Conservation (phyloP, 164 flowering plant genomes). For the Vitis cinerea region DNA sequence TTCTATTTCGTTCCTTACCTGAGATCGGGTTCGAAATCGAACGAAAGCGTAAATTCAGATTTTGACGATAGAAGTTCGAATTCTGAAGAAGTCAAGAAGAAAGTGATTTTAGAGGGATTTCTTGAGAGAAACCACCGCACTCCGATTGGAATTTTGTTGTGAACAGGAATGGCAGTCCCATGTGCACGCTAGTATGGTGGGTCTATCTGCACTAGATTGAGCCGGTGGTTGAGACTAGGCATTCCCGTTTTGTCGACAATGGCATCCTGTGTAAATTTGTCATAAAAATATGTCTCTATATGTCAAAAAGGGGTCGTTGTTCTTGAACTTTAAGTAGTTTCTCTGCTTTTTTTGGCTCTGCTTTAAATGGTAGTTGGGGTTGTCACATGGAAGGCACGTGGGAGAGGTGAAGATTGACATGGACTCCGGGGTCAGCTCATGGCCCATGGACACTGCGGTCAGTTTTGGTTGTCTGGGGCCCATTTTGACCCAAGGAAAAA, state of each 20-base stretch:
- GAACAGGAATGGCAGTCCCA: not conserved
- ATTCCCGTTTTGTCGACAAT: not conserved
- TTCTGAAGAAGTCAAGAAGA: slow-evolving; percentile 51
- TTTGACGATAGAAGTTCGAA: slow-evolving; percentile 9
- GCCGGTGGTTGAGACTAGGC: not conserved
- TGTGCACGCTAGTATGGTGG: slow-evolving; percentile 1
- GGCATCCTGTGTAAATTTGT: slow-evolving; percentile 15
- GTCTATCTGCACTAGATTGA: not conserved
- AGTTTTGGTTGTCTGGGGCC: no score
- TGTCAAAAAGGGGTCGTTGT: no score
- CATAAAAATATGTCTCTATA: not conserved
- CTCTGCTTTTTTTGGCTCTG: no score
- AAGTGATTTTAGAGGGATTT: slow-evolving; percentile 47
- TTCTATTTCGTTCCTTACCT: slow-evolving; percentile 38
- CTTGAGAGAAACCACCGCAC: slow-evolving; percentile 34
- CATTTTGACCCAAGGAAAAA: no score
- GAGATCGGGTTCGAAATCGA: not conserved
- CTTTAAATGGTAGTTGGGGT: no score
- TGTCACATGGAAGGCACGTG: no score
- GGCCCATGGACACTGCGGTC: no score
- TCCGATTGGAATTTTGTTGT: not conserved
- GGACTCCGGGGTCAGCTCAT: no score
- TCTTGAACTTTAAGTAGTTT: no score
- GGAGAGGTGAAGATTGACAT: no score
- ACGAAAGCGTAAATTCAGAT: not conserved